Conservation (phyloP, 768 basidiomycete species). For the Mycena epipterygia region DNA sequence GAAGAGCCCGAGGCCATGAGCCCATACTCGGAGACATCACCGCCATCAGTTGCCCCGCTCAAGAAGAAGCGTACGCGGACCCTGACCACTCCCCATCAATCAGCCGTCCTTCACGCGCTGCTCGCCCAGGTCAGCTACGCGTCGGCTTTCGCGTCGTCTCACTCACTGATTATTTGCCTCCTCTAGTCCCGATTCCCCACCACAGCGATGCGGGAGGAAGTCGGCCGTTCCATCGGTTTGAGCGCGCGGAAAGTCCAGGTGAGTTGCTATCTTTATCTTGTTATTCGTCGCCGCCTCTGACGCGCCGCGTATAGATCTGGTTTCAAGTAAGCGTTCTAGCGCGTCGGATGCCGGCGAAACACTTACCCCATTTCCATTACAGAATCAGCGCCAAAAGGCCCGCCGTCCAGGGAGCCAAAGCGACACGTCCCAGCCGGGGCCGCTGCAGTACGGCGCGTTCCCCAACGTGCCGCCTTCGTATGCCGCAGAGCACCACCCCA, state of each 20-base stretch:
- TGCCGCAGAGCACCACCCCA: constrained; percentile 38
- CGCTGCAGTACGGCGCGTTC: constrained; percentile 76
- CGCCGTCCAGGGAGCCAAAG: constrained; percentile 79
- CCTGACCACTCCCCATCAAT: constrained; percentile 89
- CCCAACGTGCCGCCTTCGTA: constrained; percentile 57
- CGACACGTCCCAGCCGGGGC: constrained; percentile 63
- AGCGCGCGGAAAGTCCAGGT: constrained; percentile 94
- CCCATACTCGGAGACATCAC: constrained; percentile 55
- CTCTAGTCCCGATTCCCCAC: constrained; percentile 89
- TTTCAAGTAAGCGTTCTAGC: constrained; percentile 74
- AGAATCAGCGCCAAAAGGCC: constrained; percentile 93
- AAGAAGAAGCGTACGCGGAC: constrained; percentile 90
- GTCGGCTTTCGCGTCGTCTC: constrained; percentile 28
- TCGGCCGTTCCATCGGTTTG: constrained; percentile 88
- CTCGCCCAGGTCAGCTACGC: constrained; percentile 79
- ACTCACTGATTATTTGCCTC: constrained; percentile 5
- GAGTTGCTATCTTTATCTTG: constrained; percentile 45
- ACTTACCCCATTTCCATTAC: constrained; percentile 37
- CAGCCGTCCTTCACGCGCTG: constrained; percentile 87
- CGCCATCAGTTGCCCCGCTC: constrained; percentile 58
- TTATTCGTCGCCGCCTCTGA: constrained; percentile 29
- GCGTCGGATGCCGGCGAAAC: constrained; percentile 30
- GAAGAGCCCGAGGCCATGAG: constrained; percentile 64
- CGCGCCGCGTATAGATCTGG: constrained; percentile 74
- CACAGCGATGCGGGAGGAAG: constrained; percentile 89